phyloP scores from a whole-genome alignment of 768 basidiomycete genomes.

The Candolleomyces eurysporus region DNA sequence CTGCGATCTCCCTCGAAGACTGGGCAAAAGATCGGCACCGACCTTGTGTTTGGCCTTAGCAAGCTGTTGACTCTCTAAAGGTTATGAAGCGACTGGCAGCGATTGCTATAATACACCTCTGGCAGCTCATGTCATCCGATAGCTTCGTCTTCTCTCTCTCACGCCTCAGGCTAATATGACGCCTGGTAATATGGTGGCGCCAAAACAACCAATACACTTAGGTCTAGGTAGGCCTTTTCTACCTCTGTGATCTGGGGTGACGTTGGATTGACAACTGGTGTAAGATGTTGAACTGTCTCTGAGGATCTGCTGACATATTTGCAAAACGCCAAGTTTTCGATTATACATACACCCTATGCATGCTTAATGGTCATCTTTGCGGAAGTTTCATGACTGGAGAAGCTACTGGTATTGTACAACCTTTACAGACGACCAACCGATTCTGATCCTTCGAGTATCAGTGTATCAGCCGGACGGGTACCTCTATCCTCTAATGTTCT shows the following conservation, averaged over 20 bases:
- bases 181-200: slow-evolving; percentile 41
- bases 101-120: slow-evolving; percentile 51
- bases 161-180: neutral
- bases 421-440: slow-evolving; percentile 42
- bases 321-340: slow-evolving; percentile 47
- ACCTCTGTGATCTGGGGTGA: neutral
- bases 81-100: slow-evolving; percentile 45
- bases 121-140: slow-evolving; percentile 45
- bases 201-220: slow-evolving; percentile 48
- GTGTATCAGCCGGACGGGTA: slow-evolving; percentile 47
- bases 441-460: slow-evolving; percentile 47
- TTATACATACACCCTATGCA: slow-evolving; percentile 50
- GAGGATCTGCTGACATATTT: slow-evolving; percentile 49
- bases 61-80: slow-evolving; percentile 50
- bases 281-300: slow-evolving; percentile 48
- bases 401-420: no score
- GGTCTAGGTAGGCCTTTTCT: slow-evolving; percentile 27
- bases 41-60: slow-evolving; percentile 45
- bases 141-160: neutral
- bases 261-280: neutral
- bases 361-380: slow-evolving; percentile 8
- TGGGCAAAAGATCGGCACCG: slow-evolving; percentile 46
- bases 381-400: no score
- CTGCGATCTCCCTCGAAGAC: slow-evolving; percentile 21
- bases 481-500: slow-evolving; percentile 4